Conservation (phyloP, 2,329 filamentous ascomycete species). For the Pseudogymnoascus sp. region DNA sequence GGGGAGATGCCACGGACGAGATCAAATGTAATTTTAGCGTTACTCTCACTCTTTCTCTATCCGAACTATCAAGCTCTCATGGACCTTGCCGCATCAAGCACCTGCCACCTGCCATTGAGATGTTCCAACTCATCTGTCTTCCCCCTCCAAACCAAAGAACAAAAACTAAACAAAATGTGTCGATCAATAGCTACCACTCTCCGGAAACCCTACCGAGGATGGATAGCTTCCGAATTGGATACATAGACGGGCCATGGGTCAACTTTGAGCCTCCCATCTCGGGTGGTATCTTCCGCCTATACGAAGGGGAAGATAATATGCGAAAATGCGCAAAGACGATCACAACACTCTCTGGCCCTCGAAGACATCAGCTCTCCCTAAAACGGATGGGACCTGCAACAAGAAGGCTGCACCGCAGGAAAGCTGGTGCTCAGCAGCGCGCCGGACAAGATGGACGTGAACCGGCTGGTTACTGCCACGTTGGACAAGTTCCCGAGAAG, state of each 20-base stretch:
- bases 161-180: constrained; percentile 1
- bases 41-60: constrained; percentile 15
- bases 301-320: constrained; percentile 30
- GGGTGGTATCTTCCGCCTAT: constrained; percentile 65
- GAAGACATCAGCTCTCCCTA: background rate
- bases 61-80: background rate
- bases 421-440: background rate
- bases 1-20: constrained; percentile 89
- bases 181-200: constrained; percentile 70
- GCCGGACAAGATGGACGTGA: background rate
- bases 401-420: background rate
- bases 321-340: constrained; percentile 2
- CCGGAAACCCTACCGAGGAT: constrained; percentile 66
- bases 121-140: constrained; percentile 1
- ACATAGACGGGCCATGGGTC: constrained; percentile 69
- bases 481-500: background rate
- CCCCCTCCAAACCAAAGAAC: background rate
- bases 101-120: constrained; percentile 6
- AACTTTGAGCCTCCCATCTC: constrained; percentile 92
- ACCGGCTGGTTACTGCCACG: background rate
- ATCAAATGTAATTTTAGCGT: constrained; percentile 62
- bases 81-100: constrained; percentile 6
- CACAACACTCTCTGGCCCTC: background rate
- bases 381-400: background rate
- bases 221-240: constrained; percentile 75